These are phyloP conservation scores for Neurospora terricola DNA, from an alignment of 495 filamentous ascomycete species.

Conservation along the genomic window DNA sequence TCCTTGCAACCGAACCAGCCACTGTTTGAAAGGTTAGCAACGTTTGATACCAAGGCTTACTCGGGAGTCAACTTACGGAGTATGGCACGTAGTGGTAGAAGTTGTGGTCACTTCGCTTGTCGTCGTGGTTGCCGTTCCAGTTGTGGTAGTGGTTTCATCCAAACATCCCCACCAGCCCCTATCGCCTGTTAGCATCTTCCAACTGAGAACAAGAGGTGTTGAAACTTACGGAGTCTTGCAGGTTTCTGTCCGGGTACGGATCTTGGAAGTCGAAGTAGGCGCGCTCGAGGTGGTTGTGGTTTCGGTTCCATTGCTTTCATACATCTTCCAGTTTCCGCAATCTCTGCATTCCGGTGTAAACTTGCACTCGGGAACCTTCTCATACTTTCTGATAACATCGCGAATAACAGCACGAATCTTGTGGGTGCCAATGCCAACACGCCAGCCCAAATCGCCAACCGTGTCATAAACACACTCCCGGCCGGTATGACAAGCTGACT, in stretches of 20 bases:
- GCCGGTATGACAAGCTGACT: constrained; percentile 83
- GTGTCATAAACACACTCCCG: constrained; percentile 84
- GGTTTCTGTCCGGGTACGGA: constrained; percentile 64
- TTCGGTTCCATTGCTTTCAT: constrained; percentile 76
- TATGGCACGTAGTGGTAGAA: constrained; percentile 45
- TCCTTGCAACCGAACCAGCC: constrained; percentile 66
- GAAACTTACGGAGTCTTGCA: constrained; percentile 61
- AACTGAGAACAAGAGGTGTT: neutral
- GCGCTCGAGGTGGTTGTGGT: constrained; percentile 53
- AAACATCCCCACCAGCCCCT: constrained; percentile 67
- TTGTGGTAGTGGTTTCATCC: constrained; percentile 48
- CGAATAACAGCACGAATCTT: constrained; percentile 75
- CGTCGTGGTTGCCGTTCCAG: constrained; percentile 32
- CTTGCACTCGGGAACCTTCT: constrained; percentile 62
- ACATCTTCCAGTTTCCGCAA: constrained; percentile 90
- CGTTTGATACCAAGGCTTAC: constrained; percentile 39
- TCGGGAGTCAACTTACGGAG: constrained; percentile 28
- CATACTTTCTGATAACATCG: constrained; percentile 76
- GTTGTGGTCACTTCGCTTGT: constrained; percentile 37
- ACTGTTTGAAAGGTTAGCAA: constrained; percentile 37
- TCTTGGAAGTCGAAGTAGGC: constrained; percentile 46
- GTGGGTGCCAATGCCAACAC: constrained; percentile 76
- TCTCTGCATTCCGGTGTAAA: constrained; percentile 71
- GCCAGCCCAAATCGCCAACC: constrained; percentile 80
- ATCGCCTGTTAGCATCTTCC: constrained; percentile 3